phyloP scores from a whole-genome alignment of 331 rosid genomes.

The Stylosanthes scabra region DNA sequence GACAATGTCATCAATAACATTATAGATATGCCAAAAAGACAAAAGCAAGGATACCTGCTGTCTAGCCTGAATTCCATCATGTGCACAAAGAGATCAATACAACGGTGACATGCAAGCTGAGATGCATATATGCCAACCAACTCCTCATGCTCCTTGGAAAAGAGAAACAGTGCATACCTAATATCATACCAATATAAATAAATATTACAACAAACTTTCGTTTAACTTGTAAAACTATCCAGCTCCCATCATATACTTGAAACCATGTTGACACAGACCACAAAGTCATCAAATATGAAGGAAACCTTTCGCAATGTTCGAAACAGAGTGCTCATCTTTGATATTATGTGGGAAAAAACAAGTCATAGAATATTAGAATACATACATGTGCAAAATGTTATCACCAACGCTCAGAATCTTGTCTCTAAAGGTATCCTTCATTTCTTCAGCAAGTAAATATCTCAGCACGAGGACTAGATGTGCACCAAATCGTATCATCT shows the following conservation, averaged over 20 bases:
- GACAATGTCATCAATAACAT: conserved; percentile 24
- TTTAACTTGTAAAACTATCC: conserved; percentile 24
- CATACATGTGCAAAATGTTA: conserved; percentile 95
- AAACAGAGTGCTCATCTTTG: conserved; percentile 14
- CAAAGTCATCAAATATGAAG: conserved; percentile 33
- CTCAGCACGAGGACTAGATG: conserved; percentile 97
- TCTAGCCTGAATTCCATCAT: conserved; percentile 97
- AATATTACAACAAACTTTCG: conserved; percentile 31
- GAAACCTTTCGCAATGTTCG: conserved; percentile 27
- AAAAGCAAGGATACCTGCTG: conserved; percentile 70
- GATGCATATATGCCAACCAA: conserved; percentile 97
- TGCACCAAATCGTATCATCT: conserved; percentile 98
- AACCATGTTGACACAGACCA: conserved; percentile 25
- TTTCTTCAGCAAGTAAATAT: conserved; percentile 79
- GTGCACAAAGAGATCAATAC: conserved; percentile 93
- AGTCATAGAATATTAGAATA: conserved; percentile 32
- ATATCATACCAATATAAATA: conserved; percentile 36
- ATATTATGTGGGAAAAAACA: conserved; percentile 8
- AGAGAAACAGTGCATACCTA: conserved; percentile 96
- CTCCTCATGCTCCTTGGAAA: conserved; percentile 95
- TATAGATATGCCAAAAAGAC: not conserved
- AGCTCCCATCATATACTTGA: conserved; percentile 24
- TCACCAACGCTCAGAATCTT: conserved; percentile 87
- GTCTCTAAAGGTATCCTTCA: conserved; percentile 77
- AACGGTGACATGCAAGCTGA: conserved; percentile 92